Percentiles rank a stretch among this genome's conserved stretches.
Evolutionary conservation across 345 rosid species (phyloP).

Genomic region (Citrus inodora): DNA sequence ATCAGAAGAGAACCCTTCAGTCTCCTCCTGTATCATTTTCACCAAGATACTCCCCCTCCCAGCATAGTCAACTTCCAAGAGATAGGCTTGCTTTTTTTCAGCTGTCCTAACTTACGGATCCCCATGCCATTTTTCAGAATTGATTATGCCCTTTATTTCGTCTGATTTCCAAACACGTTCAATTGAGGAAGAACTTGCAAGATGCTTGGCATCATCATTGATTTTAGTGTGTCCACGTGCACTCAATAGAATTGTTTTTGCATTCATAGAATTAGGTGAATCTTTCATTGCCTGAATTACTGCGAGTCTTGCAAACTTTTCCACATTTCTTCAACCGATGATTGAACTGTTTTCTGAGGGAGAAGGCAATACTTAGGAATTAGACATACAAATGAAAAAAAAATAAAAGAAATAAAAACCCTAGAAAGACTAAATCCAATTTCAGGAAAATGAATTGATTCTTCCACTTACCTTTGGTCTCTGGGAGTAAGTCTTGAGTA

Average conservation of each 20-base stretch:
- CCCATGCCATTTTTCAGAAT: too few relatives aligned
- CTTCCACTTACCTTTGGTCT: too few relatives aligned
- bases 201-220: slow-evolving; percentile 20
- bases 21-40: slow-evolving; percentile 44
- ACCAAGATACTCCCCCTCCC: slow-evolving; percentile 32
- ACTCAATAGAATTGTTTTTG: neutral
- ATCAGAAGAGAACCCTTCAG: slow-evolving; percentile 45
- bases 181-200: slow-evolving; percentile 23
- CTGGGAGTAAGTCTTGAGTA: too few relatives aligned
- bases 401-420: neutral
- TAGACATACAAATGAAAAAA: neutral
- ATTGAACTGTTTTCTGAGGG: slow-evolving; percentile 35
- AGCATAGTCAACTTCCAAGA: slow-evolving; percentile 53
- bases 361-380: slow-evolving; percentile 11
- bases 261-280: too few relatives aligned
- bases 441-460: too few relatives aligned
- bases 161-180: slow-evolving; percentile 52
- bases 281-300: slow-evolving; percentile 12
- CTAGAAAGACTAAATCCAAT: too few relatives aligned
- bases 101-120: slow-evolving; percentile 15
- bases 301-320: slow-evolving; percentile 38
- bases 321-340: slow-evolving; percentile 39
- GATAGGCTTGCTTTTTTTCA: slow-evolving; percentile 77
- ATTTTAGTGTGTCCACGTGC: slow-evolving; percentile 25
- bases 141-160: slow-evolving; percentile 36